These are phyloP conservation scores for Botrytis squamosa DNA, from an alignment of 2,329 filamentous ascomycete species.

Conservation along the genomic window DNA sequence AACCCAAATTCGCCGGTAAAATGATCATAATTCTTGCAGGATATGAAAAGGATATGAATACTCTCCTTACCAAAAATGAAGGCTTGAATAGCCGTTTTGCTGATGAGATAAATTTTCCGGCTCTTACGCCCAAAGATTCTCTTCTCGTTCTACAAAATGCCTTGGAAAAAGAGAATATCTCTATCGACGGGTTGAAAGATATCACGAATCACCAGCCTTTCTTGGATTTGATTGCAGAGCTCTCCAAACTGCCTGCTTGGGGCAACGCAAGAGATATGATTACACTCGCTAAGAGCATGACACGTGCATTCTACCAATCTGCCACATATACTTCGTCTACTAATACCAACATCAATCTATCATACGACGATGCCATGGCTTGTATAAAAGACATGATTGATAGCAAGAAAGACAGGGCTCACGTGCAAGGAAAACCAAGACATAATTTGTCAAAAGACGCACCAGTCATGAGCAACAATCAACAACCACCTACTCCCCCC, in stretches of 20 bases:
- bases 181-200: slow-evolving; percentile 29
- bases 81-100: slow-evolving; percentile 56
- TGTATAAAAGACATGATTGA: slow-evolving; percentile 34
- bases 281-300: slow-evolving; percentile 48
- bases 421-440: neutral
- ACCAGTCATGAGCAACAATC: slow-evolving; percentile 20
- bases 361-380: slow-evolving; percentile 25
- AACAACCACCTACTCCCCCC: neutral
- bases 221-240: slow-evolving; percentile 38
- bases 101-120: slow-evolving; percentile 48
- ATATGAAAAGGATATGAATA: slow-evolving; percentile 56
- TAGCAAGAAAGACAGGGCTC: slow-evolving; percentile 23
- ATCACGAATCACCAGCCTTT: slow-evolving; percentile 33
- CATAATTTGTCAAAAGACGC: neutral
- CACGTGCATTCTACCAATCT: slow-evolving; percentile 36
- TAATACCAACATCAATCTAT: slow-evolving; percentile 27
- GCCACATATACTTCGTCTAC: slow-evolving; percentile 16
- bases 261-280: slow-evolving; percentile 54
- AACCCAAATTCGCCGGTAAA: slow-evolving; percentile 49
- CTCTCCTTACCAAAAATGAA: slow-evolving; percentile 50
- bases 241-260: slow-evolving; percentile 46
- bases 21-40: slow-evolving; percentile 58
- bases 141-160: slow-evolving; percentile 42
- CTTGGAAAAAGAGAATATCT: slow-evolving; percentile 38
- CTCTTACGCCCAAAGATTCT: slow-evolving; percentile 41